Conservation (phyloP, 352 stramenopile species). For the Pythium sp. region DNA sequence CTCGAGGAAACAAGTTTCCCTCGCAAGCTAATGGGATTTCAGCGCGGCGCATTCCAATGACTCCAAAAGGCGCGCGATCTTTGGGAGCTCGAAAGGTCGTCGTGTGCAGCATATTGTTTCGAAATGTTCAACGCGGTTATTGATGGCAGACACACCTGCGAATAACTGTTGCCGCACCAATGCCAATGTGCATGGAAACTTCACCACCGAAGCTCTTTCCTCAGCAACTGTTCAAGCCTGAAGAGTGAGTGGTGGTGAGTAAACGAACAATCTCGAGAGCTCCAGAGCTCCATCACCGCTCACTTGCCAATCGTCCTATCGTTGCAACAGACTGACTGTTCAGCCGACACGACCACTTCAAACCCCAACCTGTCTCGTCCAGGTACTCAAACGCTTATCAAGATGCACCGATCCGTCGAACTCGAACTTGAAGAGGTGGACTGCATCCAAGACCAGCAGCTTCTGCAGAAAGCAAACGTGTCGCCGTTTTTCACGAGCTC, state of each 20-base stretch:
- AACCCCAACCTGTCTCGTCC: neutral
- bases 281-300: neutral
- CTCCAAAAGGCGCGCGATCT: constrained; percentile 7
- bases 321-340: neutral
- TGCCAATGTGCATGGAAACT: neutral
- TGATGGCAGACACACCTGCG: neutral
- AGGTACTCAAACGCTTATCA: neutral
- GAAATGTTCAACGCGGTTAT: neutral
- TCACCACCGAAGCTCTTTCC: neutral
- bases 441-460: constrained; percentile 22
- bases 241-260: constrained; percentile 5
- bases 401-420: constrained; percentile 23
- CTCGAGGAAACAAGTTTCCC: too few relatives aligned
- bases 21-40: neutral
- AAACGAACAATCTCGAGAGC: neutral
- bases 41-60: neutral
- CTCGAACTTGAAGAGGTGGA: constrained; percentile 45
- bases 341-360: neutral
- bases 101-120: neutral
- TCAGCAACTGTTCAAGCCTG: constrained; percentile 1
- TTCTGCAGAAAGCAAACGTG: constrained; percentile 26
- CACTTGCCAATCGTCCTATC: constrained; percentile 11
- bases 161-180: neutral
- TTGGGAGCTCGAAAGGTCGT: constrained; percentile 7
- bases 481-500: constrained; percentile 39